Evolutionary conservation across 805 yeast genomes (phyloP), one percentile per base, ranked within the genome.

Genomic region (Wickerhamomyces canadensis): DNA sequence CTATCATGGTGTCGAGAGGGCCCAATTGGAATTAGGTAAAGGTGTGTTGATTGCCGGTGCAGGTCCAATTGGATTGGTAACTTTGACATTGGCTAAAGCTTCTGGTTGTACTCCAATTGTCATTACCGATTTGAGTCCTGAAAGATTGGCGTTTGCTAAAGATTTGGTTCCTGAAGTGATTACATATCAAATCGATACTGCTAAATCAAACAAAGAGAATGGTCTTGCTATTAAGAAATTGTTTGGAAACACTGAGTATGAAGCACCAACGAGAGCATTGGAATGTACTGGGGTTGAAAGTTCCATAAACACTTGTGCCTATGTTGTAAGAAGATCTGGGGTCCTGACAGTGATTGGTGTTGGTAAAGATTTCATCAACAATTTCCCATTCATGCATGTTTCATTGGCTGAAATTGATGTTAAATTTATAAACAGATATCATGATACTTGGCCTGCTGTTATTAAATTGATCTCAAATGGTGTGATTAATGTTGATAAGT

Each of bases 231-330:
- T 65, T 27, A 58, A 67, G 40, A 47, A 49, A 19, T 32, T 64
- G 16, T 67, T 56, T 38, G 72, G 70, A 16, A 42, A 47, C 6
- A 45, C 49, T 14, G 70, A 65, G 46, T 52, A 50, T 23, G 57
- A 57, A 19, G 60, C 57, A 31, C 77, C 76, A 17, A 62, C 65
- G 28, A 59, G 65, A 31, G 70, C 65, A 9, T 51, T 74, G 34
- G 80, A 74, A 51, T 73, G 79, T 60, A 74, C 80, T 6, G 80
- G 80, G 27, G 68, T 69, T 32, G 76, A 70, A 47, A 50, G 64
- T 7, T 62, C 72, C 19, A 70, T 75, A 45, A 60, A 66, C 40
- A 65, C 76, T 2, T 67, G 66, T 16, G 66, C 69, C 40, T 71
- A 62, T 42, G 61, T 70, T 26, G 65, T 66, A 5, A 63, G 71